Percentiles rank a stretch among this genome's conserved stretches.
phyloP scores from a whole-genome alignment of 2,329 filamentous ascomycete genomes.

The Canariomyces notabilis region DNA sequence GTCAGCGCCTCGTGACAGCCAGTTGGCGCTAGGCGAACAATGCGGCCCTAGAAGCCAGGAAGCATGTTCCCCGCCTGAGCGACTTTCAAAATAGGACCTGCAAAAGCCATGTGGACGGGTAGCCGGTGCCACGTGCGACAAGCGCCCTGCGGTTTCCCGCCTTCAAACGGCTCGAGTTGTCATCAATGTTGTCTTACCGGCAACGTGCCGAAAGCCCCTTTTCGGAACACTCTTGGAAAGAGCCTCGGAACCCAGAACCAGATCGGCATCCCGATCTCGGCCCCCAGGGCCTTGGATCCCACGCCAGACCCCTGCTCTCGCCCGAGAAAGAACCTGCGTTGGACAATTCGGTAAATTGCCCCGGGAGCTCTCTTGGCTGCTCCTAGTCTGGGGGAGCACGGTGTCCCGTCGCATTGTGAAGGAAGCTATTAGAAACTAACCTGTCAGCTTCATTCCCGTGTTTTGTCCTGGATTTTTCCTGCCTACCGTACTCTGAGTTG shows the following conservation, averaged over 20 bases:
- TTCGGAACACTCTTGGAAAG: constrained; percentile 14
- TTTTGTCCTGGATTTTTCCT: not conserved
- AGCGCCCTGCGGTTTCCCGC: constrained; percentile 22
- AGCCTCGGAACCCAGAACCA: constrained; percentile 15
- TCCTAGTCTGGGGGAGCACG: not conserved
- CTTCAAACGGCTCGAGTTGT: constrained; percentile 16
- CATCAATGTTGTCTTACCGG: constrained; percentile 19
- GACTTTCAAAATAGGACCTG: not conserved
- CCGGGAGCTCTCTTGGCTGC: not conserved
- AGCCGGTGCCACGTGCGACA: constrained; percentile 23
- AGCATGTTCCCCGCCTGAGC: not conserved
- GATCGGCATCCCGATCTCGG: constrained; percentile 24
- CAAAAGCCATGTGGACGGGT: constrained; percentile 5
- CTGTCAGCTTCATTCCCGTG: not conserved
- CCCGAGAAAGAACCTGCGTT: not conserved
- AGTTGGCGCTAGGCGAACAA: not conserved
- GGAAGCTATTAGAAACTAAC: not conserved
- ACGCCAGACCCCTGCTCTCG: not conserved
- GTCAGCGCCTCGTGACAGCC: constrained; percentile 15
- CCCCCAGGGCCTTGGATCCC: constrained; percentile 1
- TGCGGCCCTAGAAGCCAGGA: not conserved
- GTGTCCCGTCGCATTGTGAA: not conserved
- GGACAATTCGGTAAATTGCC: not conserved
- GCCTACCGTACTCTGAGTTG: no score
- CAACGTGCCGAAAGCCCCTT: constrained; percentile 6